Evolutionary conservation across 176 grass and related monocot genomes (phyloP).

Genomic region (Zizania latifolia): DNA sequence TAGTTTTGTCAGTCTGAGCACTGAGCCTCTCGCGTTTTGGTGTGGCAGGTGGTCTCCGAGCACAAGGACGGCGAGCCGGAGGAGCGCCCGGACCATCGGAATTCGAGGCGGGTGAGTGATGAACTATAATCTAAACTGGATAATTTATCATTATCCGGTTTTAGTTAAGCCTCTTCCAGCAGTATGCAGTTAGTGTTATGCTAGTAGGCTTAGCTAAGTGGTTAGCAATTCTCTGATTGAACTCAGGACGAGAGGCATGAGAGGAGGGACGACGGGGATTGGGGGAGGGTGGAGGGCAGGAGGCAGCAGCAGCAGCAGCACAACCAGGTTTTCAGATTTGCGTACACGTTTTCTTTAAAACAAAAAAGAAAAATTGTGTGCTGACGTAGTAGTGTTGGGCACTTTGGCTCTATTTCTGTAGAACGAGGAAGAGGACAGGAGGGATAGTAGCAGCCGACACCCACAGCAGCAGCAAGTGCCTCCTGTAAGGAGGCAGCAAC

Average conservation of each 20-base stretch:
- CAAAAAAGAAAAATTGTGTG: no score
- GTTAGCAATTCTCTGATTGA: not conserved
- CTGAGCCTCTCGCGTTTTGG: not conserved
- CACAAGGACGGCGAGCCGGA: slow-evolving; percentile 12
- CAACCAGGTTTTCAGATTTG: not conserved
- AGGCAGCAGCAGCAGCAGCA: slow-evolving; percentile 36
- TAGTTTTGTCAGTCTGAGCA: not conserved
- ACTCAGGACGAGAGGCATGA: slow-evolving; percentile 16
- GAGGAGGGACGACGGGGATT: slow-evolving; percentile 23
- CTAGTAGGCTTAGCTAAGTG: not conserved
- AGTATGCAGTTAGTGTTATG: not conserved
- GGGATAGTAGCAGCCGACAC: not conserved
- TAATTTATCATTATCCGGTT: not conserved
- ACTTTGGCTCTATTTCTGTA: not conserved
- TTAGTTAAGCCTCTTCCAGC: not conserved
- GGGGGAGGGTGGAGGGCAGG: slow-evolving; percentile 23
- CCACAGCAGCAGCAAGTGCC: slow-evolving; percentile 21
- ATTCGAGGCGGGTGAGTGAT: slow-evolving; percentile 33
- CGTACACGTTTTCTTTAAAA: not conserved
- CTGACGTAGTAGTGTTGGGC: no score
- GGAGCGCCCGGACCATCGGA: slow-evolving; percentile 1
- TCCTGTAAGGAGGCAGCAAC: slow-evolving; percentile 23
- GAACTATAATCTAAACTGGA: not conserved
- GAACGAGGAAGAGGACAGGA: slow-evolving; percentile 15
- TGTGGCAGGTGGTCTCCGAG: slow-evolving; percentile 27